phyloP scores from a whole-genome alignment of 2,329 filamentous ascomycete species.

The Coleophoma cylindrospora region DNA sequence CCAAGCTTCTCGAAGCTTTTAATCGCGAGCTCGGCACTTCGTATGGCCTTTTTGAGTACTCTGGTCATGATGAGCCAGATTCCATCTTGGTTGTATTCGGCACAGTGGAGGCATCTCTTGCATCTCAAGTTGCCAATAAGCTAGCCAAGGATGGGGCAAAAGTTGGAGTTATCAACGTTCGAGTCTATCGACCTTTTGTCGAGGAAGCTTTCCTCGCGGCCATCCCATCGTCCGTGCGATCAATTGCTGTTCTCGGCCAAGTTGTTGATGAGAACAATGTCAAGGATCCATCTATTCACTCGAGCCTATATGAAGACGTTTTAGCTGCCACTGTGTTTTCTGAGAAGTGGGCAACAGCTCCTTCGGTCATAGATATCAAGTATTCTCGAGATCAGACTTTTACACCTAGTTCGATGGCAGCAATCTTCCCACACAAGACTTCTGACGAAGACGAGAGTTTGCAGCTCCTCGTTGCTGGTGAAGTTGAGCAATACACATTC shows the following conservation, averaged over 20 bases:
- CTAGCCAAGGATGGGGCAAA: conserved; percentile 69
- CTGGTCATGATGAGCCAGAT: conserved; percentile 74
- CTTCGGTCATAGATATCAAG: conserved; percentile 76
- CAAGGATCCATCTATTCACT: conserved; percentile 70
- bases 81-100: conserved; percentile 89
- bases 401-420: conserved; percentile 48
- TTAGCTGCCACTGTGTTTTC: conserved; percentile 80
- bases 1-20: conserved; percentile 66
- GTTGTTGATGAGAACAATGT: conserved; percentile 71
- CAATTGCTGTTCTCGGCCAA: conserved; percentile 83
- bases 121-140: conserved; percentile 71
- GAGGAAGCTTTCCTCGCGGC: conserved; percentile 88
- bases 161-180: conserved; percentile 85
- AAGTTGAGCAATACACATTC: conserved; percentile 82
- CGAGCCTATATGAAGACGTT: conserved; percentile 88
- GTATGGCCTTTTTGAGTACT: conserved; percentile 91
- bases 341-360: conserved; percentile 56
- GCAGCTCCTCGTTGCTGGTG: conserved; percentile 46
- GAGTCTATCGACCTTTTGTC: conserved; percentile 90
- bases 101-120: conserved; percentile 81
- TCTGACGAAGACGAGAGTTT: conserved; percentile 14
- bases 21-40: conserved; percentile 92
- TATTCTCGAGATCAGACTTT: conserved; percentile 66
- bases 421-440: conserved; percentile 45
- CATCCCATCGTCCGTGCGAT: conserved; percentile 70